Evolutionary conservation across 306 rosid species (phyloP).

Genomic region (Medicago arabica): DNA sequence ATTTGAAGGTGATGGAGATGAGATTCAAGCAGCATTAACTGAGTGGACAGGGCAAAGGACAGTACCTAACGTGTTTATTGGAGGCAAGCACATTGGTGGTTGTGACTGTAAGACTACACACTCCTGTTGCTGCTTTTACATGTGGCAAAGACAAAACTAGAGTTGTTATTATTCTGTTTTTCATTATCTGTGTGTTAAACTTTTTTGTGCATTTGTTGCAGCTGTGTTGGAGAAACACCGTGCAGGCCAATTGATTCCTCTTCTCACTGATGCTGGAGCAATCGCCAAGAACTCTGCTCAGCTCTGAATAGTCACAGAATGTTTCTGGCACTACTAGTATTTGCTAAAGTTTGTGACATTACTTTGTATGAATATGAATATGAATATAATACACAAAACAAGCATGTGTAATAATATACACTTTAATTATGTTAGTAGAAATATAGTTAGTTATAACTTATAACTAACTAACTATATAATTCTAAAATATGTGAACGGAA

Average conservation of each 20-base stretch:
- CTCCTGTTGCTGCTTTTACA: neutral
- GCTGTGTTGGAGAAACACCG: conserved; percentile 67
- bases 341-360: conserved; percentile 7
- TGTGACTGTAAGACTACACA: conserved; percentile 51
- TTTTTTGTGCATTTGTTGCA: conserved; percentile 44
- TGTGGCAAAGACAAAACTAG: neutral
- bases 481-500: neutral
- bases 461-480: neutral
- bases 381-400: neutral
- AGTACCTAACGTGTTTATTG: conserved; percentile 85
- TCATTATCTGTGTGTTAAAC: neutral
- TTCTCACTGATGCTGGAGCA: conserved; percentile 78
- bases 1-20: conserved; percentile 66
- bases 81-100: conserved; percentile 64
- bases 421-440: neutral
- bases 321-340: neutral
- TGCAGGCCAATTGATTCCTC: conserved; percentile 64
- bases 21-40: conserved; percentile 63
- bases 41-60: conserved; percentile 53
- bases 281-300: conserved; percentile 56
- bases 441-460: neutral
- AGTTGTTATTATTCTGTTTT: neutral
- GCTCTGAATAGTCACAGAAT: conserved; percentile 36
- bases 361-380: neutral
- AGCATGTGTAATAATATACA: neutral